Percentiles rank a stretch among this genome's conserved stretches.
Evolutionary conservation across 495 filamentous ascomycete species (phyloP).

Genomic region (Opeltia flavorubescens): DNA sequence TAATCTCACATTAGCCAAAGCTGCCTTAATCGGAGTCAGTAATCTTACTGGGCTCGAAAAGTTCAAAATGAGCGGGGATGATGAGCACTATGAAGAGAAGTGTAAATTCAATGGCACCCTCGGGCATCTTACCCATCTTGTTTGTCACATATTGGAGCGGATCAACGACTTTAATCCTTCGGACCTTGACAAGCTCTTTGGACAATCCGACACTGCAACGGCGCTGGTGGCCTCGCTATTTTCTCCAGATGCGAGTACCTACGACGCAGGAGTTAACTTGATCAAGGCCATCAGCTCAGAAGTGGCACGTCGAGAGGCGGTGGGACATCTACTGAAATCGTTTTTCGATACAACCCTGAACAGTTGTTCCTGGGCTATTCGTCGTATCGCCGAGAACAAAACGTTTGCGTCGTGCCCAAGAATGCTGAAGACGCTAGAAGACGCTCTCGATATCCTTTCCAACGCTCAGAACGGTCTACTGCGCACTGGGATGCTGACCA

Average conservation of each 20-base stretch:
- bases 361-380: slow-evolving; percentile 45
- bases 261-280: slow-evolving; percentile 60
- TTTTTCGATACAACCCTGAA: slow-evolving; percentile 49
- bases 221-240: slow-evolving; percentile 56
- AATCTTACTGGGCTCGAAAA: slow-evolving; percentile 59
- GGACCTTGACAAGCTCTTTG: slow-evolving; percentile 50
- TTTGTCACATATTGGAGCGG: slow-evolving; percentile 59
- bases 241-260: slow-evolving; percentile 53
- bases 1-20: slow-evolving; percentile 50
- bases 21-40: slow-evolving; percentile 54
- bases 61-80: slow-evolving; percentile 38
- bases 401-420: slow-evolving; percentile 54
- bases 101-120: slow-evolving; percentile 62
- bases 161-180: slow-evolving; percentile 56
- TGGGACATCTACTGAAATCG: slow-evolving; percentile 50
- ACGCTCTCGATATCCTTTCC: slow-evolving; percentile 70
- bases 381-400: slow-evolving; percentile 38
- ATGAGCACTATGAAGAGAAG: slow-evolving; percentile 36
- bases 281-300: slow-evolving; percentile 67
- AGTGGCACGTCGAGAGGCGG: slow-evolving; percentile 54
- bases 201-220: slow-evolving; percentile 44
- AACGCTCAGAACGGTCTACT: slow-evolving; percentile 69
- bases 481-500: slow-evolving; percentile 43
- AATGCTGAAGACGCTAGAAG: slow-evolving; percentile 57
- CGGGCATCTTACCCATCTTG: slow-evolving; percentile 49